These are phyloP conservation scores for Clonostachys chloroleuca DNA, from an alignment of 2,329 filamentous ascomycete species.

Conservation along the genomic window DNA sequence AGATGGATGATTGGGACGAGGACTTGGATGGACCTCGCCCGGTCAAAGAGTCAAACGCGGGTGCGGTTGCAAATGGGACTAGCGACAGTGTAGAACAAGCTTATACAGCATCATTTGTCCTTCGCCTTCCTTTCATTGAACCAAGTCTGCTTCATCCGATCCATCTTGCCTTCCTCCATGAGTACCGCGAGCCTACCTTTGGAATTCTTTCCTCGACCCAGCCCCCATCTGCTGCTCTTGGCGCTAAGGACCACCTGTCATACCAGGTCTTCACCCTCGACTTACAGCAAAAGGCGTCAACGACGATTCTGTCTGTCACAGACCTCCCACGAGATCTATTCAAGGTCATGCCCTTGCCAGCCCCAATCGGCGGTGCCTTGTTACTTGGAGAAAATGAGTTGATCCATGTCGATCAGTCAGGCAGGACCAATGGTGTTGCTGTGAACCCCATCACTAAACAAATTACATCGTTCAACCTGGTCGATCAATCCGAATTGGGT, in stretches of 20 bases:
- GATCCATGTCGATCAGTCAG: conserved; percentile 93
- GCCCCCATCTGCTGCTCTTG: conserved; percentile 70
- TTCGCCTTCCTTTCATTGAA: conserved; percentile 85
- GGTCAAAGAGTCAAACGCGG: conserved; percentile 33
- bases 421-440: conserved; percentile 86
- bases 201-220: conserved; percentile 81
- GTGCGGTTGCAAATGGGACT: conserved; percentile 27
- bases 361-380: conserved; percentile 83
- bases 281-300: conserved; percentile 87
- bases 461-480: conserved; percentile 77
- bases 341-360: conserved; percentile 74
- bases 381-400: conserved; percentile 86
- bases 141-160: conserved; percentile 83
- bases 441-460: conserved; percentile 88
- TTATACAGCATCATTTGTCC: conserved; percentile 88
- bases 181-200: conserved; percentile 97
- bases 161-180: conserved; percentile 88
- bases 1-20: conserved; percentile 87
- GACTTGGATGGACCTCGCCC: conserved; percentile 68
- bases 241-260: conserved; percentile 78
- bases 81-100: conserved; percentile 50
- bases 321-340: conserved; percentile 85
- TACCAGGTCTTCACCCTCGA: conserved; percentile 97
- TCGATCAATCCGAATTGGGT: conserved; percentile 77
- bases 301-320: conserved; percentile 81